phyloP scores from a whole-genome alignment of 179 eudicot species.

The Sideroxylon spinosum region DNA sequence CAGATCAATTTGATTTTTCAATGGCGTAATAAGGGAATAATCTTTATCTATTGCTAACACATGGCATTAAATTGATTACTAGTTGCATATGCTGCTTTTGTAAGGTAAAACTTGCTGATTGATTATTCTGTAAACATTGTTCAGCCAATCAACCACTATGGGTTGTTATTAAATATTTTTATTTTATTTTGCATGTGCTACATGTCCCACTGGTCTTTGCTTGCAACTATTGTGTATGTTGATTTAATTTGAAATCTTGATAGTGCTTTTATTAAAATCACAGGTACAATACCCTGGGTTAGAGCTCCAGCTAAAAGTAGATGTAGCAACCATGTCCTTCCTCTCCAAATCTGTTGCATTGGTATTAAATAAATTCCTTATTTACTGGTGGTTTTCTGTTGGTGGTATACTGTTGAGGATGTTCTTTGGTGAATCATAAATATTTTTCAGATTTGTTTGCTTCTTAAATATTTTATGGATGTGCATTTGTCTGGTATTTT shows the following conservation, averaged over 20 bases:
- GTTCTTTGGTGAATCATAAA: constrained; percentile 6
- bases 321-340: constrained; percentile 65
- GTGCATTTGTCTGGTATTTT: too few species aligned
- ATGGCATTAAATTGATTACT: not conserved
- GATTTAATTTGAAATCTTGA: not conserved
- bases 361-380: constrained; percentile 36
- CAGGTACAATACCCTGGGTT: constrained; percentile 90
- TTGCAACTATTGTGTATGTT: not conserved
- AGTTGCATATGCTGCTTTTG: not conserved
- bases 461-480: not conserved
- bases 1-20: not conserved
- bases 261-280: constrained; percentile 11
- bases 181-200: not conserved
- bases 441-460: not conserved
- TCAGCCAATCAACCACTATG: not conserved
- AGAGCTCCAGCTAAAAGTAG: constrained; percentile 57
- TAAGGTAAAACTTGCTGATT: not conserved
- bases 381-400: not conserved
- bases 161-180: not conserved
- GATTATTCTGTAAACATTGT: not conserved
- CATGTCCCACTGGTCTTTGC: not conserved
- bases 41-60: not conserved
- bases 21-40: not conserved
- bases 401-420: not conserved
- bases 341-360: constrained; percentile 58